Conservation (phyloP, 768 basidiomycete genomes). For the Cyclocybe cylindracea region DNA sequence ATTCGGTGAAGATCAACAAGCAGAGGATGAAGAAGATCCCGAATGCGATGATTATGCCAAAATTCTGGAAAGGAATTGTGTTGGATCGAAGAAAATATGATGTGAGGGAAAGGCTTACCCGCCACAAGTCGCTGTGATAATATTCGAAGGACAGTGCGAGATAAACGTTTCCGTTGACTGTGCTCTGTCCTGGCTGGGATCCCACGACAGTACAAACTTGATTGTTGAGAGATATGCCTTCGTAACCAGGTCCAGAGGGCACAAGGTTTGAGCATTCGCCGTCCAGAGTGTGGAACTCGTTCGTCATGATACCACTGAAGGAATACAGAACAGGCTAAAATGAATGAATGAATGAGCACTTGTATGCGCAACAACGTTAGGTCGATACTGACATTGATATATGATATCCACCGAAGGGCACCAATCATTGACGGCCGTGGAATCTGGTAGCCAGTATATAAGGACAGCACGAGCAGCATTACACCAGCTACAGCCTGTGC, state of each 20-base stretch:
- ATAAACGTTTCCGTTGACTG: conserved; percentile 62
- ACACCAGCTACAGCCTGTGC: conserved; percentile 63
- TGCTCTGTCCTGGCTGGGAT: conserved; percentile 55
- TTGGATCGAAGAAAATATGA: not conserved
- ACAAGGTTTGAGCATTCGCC: conserved; percentile 62
- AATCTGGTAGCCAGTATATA: conserved; percentile 42
- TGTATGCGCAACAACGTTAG: not conserved
- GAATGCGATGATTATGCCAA: conserved; percentile 71
- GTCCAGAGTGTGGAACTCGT: conserved; percentile 77
- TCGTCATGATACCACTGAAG: conserved; percentile 75
- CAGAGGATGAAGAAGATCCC: conserved; percentile 56
- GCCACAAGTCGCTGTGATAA: conserved; percentile 40
- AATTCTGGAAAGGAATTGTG: conserved; percentile 43
- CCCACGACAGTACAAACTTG: conserved; percentile 81
- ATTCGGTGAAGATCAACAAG: conserved; percentile 62
- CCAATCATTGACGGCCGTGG: conserved; percentile 68
- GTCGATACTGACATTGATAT: conserved; percentile 49
- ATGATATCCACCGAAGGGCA: conserved; percentile 67
- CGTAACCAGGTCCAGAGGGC: conserved; percentile 65
- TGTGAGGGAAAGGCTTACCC: conserved; percentile 28
- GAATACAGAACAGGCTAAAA: conserved; percentile 64
- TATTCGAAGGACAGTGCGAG: conserved; percentile 51
- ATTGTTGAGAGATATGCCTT: conserved; percentile 52
- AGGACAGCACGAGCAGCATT: conserved; percentile 27
- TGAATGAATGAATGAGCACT: not conserved